These are phyloP conservation scores for Blastomyces gilchristii DNA, from an alignment of 2,329 filamentous ascomycete species.

Conservation along the genomic window DNA sequence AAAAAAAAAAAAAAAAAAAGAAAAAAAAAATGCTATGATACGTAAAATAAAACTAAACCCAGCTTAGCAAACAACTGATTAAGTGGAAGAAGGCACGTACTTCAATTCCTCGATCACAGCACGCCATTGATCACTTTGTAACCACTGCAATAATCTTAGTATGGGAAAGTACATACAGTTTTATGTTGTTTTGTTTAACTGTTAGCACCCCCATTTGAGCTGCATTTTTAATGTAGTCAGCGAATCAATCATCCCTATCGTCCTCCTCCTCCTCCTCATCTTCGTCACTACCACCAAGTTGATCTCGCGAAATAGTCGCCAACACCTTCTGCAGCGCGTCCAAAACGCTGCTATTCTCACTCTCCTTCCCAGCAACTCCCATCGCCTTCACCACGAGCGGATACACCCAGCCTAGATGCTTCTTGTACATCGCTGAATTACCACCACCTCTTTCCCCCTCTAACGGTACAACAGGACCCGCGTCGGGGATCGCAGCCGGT, in stretches of 20 bases:
- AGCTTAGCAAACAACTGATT: too few species aligned
- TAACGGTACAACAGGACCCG: conserved; percentile 10
- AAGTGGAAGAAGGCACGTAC: too few species aligned
- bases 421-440: conserved; percentile 42
- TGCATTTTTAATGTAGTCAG: not conserved
- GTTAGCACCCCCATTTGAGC: not conserved
- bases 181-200: too few species aligned
- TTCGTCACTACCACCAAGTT: not conserved
- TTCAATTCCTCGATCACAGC: too few species aligned
- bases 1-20: not conserved
- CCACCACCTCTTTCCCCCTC: conserved; percentile 14
- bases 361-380: conserved; percentile 32
- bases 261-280: not conserved
- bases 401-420: conserved; percentile 72
- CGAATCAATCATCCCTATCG: not conserved
- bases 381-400: conserved; percentile 47
- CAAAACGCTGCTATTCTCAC: conserved; percentile 29
- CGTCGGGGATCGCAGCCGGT: conserved; percentile 54
- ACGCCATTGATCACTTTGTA: too few species aligned
- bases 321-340: conserved; percentile 50
- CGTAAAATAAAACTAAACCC: not conserved
- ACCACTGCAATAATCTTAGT: too few species aligned
- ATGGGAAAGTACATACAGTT: too few species aligned
- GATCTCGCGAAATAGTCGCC: conserved; percentile 46
- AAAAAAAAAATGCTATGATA: not conserved